Evolutionary conservation across 768 basidiomycete species (phyloP).

Genomic region (Boletus sp.): DNA sequence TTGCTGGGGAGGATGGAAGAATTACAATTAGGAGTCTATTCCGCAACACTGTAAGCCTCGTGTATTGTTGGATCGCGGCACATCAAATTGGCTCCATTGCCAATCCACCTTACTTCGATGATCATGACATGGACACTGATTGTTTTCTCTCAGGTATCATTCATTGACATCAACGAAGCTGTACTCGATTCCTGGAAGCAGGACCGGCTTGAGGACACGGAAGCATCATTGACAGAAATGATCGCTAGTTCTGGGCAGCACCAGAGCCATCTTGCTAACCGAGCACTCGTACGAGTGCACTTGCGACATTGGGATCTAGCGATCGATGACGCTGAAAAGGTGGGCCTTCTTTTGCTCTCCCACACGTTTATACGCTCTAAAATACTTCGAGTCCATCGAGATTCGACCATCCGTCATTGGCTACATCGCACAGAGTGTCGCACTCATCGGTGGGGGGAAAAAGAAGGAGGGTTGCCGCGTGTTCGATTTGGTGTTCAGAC

Average conservation of each 20-base stretch:
- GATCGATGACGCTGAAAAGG: background rate
- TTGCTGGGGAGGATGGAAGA: background rate
- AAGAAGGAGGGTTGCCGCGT: background rate
- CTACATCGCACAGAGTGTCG: slow-evolving; percentile 1
- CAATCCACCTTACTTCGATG: too few relatives aligned
- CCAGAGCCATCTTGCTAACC: too few relatives aligned
- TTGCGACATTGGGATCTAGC: background rate
- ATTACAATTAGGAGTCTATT: background rate
- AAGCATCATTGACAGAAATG: background rate
- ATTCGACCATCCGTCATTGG: slow-evolving; percentile 3
- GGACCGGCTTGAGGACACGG: background rate
- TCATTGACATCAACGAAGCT: too few relatives aligned
- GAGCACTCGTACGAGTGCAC: too few relatives aligned
- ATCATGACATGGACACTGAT: background rate
- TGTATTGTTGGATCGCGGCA: too few relatives aligned
- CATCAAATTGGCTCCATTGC: too few relatives aligned
- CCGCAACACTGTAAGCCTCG: too few relatives aligned
- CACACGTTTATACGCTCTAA: background rate
- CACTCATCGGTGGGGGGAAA: background rate
- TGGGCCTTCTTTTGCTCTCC: background rate
- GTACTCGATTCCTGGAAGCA: background rate
- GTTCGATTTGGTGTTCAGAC: slow-evolving; percentile 4
- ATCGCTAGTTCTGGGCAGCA: too few relatives aligned
- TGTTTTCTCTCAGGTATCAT: background rate
- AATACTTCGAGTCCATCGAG: slow-evolving; percentile 1